Base-by-base conservation (phyloP, 768 basidiomycete species). In the Boletus subcaerulescens region DNA sequence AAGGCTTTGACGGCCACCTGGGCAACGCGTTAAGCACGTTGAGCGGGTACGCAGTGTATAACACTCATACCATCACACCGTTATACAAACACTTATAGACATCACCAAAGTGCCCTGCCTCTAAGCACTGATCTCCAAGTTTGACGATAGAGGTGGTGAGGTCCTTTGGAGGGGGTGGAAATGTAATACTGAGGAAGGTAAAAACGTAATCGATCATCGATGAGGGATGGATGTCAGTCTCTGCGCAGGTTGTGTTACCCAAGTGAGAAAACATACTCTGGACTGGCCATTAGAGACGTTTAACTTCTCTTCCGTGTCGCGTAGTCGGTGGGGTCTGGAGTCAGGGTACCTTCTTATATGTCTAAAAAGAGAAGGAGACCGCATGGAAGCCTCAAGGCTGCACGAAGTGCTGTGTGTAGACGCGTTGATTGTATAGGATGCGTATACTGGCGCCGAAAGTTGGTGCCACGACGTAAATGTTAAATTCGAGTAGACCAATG, bases 1-100 rank as follows among this genome's bases (percentile, higher is more conserved):
- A 53, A 48, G 11, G 45, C 45, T 48, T 53, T 53, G 8, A 53
- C 45, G 2, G 38, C 52, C 4, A 53, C 52, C 52, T 50, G 18
- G 3, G 20, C 18, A 20, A 9, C 7, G 12, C 18, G 10, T 4
- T 15, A 10, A 31, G 48, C 10, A 31, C 18, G 31, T 13, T 5
- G 9, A 31, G 26, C 8, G 14, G 4, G 15, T 14, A 31, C 10
- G 50, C 13, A 36, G n/a, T 26, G n/a, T 2, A 6, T 10, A 4
- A 5, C 6, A 3, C 26, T 22, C 26, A 9, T 52, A 52, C 51
- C 15, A 15, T 18, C 12, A 17, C 4, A 9, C 24, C 5, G 1
- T 12, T 4, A 41, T 32, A 32, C 31, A 20, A 17, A 22, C 52
- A 48, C 29, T 24, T 32, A 32, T 32, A 32, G 36, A 53, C 52